Conservation (phyloP, 1,284 basidiomycete species). For the Boletus smithii region DNA sequence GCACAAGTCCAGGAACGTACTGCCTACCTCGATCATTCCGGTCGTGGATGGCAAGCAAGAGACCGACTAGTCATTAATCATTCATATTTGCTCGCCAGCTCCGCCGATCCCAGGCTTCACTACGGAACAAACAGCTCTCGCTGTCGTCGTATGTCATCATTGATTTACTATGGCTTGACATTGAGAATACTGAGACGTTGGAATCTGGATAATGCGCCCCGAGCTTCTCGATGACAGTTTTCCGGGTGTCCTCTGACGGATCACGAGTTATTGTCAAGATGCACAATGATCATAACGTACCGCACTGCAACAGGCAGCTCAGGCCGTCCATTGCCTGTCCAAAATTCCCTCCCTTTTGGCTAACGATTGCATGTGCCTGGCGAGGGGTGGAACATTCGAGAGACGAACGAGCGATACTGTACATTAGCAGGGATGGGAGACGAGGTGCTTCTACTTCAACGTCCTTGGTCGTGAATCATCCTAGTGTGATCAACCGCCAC, state of each 20-base stretch:
- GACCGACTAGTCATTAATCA: constrained; percentile 8
- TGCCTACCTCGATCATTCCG: constrained; percentile 1
- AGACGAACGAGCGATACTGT: no score
- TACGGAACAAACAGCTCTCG: not conserved
- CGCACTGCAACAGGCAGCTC: constrained; percentile 17
- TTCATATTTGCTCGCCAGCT: constrained; percentile 11
- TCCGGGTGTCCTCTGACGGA: constrained; percentile 11
- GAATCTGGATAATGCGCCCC: not conserved
- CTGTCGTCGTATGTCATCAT: not conserved
- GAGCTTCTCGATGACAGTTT: constrained; percentile 9
- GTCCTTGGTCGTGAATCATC: constrained; percentile 4
- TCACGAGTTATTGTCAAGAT: not conserved
- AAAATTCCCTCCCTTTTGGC: constrained; percentile 3
- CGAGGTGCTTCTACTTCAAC: no score
- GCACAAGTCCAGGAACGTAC: not conserved
- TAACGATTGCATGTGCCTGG: constrained; percentile 12
- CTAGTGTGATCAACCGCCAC: constrained; percentile 18
- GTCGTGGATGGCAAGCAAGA: constrained; percentile 12
- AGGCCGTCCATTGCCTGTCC: constrained; percentile 23
- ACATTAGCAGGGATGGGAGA: no score
- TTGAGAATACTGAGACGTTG: not conserved
- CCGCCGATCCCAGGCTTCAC: constrained; percentile 9
- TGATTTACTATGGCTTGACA: not conserved
- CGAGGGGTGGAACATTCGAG: no score
- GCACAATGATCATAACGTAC: constrained; percentile 9